Evolutionary conservation across 768 basidiomycete species (phyloP), one percentile per base, ranked within the genome.

Genomic region (Psilocybe cubensis): DNA sequence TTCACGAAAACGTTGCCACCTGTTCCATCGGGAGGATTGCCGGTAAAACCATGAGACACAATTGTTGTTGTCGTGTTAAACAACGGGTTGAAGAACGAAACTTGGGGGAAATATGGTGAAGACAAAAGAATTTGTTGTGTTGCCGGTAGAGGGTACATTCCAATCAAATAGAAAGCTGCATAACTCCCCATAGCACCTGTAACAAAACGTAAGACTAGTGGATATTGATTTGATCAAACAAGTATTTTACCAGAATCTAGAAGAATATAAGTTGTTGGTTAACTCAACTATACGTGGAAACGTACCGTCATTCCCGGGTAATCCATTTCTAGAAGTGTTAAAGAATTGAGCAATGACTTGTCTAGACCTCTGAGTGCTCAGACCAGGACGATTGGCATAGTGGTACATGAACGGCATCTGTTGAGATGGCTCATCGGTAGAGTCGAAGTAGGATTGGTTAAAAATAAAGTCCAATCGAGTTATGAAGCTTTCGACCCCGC

Each of bases 381-480:
- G 66, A 2, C 84, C 84, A 0, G 86, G 85, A 2, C 75, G 72
- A 65, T 86, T 80, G 2, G 82, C 85, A 61, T 88, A 88, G 70
- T 88, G 85, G 62, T 86, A 87, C 85, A 87, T 87, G 68, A 79
- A 85, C 0, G 85, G 85, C 62, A 88, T 87, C 61, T 86, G 84
- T 61, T 86, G 84, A 2, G 85, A 86, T 0, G 85, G 85, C 62
- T 88, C 86, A 63, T 88, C 77, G 8, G 85, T 85, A 0, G 77
- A 73, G 56, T 87, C 86, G 59, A 87, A 87, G 67, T 85, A 88
- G 38, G 75, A 74, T 80, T 85, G 70, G 40, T 81, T 76, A 60
- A 87, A 83, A 47, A 87, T 82, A 64, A 82, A 83, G 63, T 88
- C 68, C 33, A 87, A 70, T 33, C 86, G 71, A 1, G 76, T 68